Evolutionary conservation across 176 grass and related monocot species (phyloP).

Genomic region (Tillandsia leiboldiana): DNA sequence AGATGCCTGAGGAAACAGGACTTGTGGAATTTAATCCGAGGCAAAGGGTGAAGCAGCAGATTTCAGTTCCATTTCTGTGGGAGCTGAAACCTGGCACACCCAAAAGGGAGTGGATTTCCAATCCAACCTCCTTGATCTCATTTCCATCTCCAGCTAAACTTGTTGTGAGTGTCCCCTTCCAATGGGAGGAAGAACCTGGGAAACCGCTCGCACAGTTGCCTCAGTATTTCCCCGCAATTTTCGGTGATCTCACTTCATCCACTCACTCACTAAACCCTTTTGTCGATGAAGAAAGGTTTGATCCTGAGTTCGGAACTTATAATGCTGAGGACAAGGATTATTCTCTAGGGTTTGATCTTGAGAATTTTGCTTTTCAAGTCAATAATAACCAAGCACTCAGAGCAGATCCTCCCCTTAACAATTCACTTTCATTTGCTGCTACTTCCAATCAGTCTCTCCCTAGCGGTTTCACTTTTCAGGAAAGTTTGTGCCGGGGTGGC

Average conservation of each 20-base stretch:
- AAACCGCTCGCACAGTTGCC: slow-evolving; percentile 35
- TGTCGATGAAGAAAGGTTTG: slow-evolving; percentile 30
- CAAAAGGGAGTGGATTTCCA: slow-evolving; percentile 54
- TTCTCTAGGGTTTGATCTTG: not conserved
- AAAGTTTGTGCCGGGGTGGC: not conserved
- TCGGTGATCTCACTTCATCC: slow-evolving; percentile 17
- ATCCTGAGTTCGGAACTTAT: slow-evolving; percentile 11
- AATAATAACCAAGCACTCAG: not conserved
- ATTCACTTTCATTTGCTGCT: not conserved
- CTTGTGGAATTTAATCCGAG: slow-evolving; percentile 42
- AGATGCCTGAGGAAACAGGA: slow-evolving; percentile 46
- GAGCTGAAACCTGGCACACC: slow-evolving; percentile 55
- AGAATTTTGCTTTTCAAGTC: slow-evolving; percentile 23
- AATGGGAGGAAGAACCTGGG: slow-evolving; percentile 91
- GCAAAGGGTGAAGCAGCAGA: slow-evolving; percentile 53
- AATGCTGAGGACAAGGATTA: not conserved
- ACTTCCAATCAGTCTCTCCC: not conserved
- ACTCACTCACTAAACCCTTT: slow-evolving; percentile 59
- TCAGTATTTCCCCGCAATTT: slow-evolving; percentile 2
- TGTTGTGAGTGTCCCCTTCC: slow-evolving; percentile 73
- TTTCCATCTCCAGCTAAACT: slow-evolving; percentile 48
- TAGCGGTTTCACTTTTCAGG: not conserved
- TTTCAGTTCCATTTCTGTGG: slow-evolving; percentile 76
- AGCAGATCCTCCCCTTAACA: slow-evolving; percentile 7
- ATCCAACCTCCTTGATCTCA: slow-evolving; percentile 26